Conservation (phyloP, 257 asterid genomes). For the Rauvolfia tetraphylla region DNA sequence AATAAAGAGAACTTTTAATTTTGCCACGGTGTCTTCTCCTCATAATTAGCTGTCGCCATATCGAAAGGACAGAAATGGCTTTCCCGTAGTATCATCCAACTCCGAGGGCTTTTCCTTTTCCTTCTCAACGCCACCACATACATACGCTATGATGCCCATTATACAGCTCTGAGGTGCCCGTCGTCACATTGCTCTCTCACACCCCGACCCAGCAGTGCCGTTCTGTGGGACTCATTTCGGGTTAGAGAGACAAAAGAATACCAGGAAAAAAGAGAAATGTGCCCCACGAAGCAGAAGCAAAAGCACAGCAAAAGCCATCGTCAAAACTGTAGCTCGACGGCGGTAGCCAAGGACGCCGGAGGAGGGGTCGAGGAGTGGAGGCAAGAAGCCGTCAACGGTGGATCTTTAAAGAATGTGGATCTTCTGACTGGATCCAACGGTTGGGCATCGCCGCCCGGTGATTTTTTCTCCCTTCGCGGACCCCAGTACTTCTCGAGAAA, state of each 20-base stretch:
- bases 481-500: conserved; percentile 61
- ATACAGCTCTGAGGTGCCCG: too few species aligned
- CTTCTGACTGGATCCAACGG: conserved; percentile 72
- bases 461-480: conserved; percentile 63
- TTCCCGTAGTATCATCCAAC: background rate
- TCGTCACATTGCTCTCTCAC: too few species aligned
- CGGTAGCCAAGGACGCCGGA: conserved; percentile 17
- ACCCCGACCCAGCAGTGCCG: background rate
- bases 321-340: conserved; percentile 25
- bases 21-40: background rate
- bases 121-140: too few species aligned
- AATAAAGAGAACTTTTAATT: too few species aligned
- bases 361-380: conserved; percentile 50
- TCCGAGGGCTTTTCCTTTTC: background rate
- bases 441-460: conserved; percentile 96
- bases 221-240: background rate
- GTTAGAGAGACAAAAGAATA: background rate
- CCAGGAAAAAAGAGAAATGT: conserved; percentile 24
- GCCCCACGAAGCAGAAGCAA: conserved; percentile 54
- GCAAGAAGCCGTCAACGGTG: conserved; percentile 55
- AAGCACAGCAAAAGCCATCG: conserved; percentile 31
- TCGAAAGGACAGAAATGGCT: too few species aligned
- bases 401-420: conserved; percentile 73
- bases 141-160: too few species aligned
- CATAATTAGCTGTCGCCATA: background rate